Evolutionary conservation across 2,329 filamentous ascomycete genomes (phyloP), one percentile per base, ranked within the genome.

Genomic region (Penicillium sp.): DNA sequence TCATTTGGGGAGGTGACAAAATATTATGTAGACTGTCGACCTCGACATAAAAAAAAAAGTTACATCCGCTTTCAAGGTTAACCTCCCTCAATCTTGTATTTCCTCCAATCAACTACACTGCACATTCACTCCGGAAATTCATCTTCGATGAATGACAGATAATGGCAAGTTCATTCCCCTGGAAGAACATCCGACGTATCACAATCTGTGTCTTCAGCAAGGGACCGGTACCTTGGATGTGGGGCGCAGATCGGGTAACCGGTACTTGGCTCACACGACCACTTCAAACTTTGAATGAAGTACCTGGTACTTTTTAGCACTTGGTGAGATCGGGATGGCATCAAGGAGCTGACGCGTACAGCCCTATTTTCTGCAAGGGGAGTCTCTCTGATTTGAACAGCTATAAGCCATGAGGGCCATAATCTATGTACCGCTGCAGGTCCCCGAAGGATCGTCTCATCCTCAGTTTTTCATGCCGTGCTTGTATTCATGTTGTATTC

Each of bases 361-460:
- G 43, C 50, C 42, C 29, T 24, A 35, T 46, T 14, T n/a, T 53
- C 63, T 64, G 63, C 62, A 65, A 65, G 63, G 63, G 62, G 62
- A 60, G 22, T 19, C 7, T 35, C 27, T 61, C 26, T 56, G 60
- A 60, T 63, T 63, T 61, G 61, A 55, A 58, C 47, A 45, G 19
- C 4, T 45, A 11, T 49, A 55, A 47, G 33, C 51, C 54, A 52
- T 58, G 49, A 55, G 27, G 19, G 31, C 6, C 29, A 9, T 29
- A 24, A 33, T 48, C 46, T 26, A 54, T 55, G 27, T 31, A 52
- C 54, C 50, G 37, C 58, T 65, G 62, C 60, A 63, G 60, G 55
- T 61, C 52, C 58, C 56, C 51, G 54, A 43, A 37, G 16, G 24
- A 52, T 47, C 35, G 21, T 24, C 45, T 26, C 11, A 35, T 19